Conservation (phyloP, 257 asterid genomes). For the Ilex asprella region DNA sequence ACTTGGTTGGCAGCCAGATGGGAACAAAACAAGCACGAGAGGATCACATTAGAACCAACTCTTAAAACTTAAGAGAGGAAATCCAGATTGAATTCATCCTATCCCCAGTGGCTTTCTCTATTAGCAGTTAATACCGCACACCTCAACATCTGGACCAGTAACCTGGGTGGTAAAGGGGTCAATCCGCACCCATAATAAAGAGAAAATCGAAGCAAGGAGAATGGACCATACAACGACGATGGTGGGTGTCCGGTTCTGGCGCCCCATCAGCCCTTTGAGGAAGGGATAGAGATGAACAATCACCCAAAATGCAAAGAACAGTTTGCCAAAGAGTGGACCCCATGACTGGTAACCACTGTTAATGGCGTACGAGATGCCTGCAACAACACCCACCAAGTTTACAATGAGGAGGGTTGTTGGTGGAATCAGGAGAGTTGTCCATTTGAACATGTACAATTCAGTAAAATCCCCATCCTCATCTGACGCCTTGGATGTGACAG, state of each 20-base stretch:
- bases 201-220: constrained; percentile 87
- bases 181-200: constrained; percentile 92
- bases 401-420: constrained; percentile 87
- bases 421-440: constrained; percentile 92
- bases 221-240: constrained; percentile 92
- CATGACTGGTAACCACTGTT: constrained; percentile 98
- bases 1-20: no score
- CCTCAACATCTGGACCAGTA: neutral
- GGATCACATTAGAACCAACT: no score
- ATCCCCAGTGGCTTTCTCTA: no score
- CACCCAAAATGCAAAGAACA: constrained; percentile 93
- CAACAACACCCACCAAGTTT: constrained; percentile 85
- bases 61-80: no score
- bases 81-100: no score
- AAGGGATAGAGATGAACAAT: constrained; percentile 83
- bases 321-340: constrained; percentile 95
- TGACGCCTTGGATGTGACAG: constrained; percentile 91
- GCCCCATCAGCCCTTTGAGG: constrained; percentile 93
- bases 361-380: constrained; percentile 82
- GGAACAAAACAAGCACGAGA: no score
- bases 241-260: constrained; percentile 90
- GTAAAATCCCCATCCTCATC: constrained; percentile 89
- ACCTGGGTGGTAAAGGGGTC: constrained; percentile 43
- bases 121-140: neutral
- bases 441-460: constrained; percentile 93